These are phyloP conservation scores for Aspergillus biplanus DNA, from an alignment of 495 filamentous ascomycete genomes.

Conservation along the genomic window DNA sequence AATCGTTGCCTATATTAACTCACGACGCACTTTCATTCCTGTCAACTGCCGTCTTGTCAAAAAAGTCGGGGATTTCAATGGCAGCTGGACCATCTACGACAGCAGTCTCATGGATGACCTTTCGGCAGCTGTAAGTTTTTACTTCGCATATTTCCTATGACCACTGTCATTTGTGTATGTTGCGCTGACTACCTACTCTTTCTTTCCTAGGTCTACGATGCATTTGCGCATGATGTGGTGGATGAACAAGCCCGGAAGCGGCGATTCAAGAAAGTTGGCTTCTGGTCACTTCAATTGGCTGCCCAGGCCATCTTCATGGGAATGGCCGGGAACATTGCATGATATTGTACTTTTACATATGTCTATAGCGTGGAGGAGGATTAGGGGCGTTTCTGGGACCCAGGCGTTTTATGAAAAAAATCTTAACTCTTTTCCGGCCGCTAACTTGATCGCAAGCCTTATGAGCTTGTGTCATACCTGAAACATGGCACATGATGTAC, in stretches of 20 bases:
- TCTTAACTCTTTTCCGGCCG: slow-evolving; percentile 11
- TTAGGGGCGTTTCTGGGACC: slow-evolving; percentile 17
- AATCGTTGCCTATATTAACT: slow-evolving; percentile 99
- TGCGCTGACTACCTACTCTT: slow-evolving; percentile 17
- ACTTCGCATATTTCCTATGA: neutral
- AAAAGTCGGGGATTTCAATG: slow-evolving; percentile 83
- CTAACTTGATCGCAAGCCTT: neutral
- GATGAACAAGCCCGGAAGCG: slow-evolving; percentile 83
- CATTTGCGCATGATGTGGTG: slow-evolving; percentile 85
- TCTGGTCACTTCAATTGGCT: slow-evolving; percentile 90
- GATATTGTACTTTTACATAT: slow-evolving; percentile 37
- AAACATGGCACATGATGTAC: neutral
- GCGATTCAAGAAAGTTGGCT: slow-evolving; percentile 91
- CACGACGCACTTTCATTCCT: slow-evolving; percentile 88
- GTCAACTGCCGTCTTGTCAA: slow-evolving; percentile 95
- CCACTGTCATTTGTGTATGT: slow-evolving; percentile 2
- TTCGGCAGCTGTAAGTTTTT: slow-evolving; percentile 71
- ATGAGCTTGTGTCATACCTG: neutral
- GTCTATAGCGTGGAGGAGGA: slow-evolving; percentile 12
- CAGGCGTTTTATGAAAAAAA: slow-evolving; percentile 18
- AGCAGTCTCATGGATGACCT: slow-evolving; percentile 94
- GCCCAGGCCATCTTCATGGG: slow-evolving; percentile 96
- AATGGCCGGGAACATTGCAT: slow-evolving; percentile 84
- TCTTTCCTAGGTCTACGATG: slow-evolving; percentile 70
- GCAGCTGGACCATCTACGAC: slow-evolving; percentile 93